A percentile compares a stretch with the other conserved stretches of the same genome.
Evolutionary conservation across 1,284 basidiomycete species (phyloP).

Genomic region (Ganoderma sinense): DNA sequence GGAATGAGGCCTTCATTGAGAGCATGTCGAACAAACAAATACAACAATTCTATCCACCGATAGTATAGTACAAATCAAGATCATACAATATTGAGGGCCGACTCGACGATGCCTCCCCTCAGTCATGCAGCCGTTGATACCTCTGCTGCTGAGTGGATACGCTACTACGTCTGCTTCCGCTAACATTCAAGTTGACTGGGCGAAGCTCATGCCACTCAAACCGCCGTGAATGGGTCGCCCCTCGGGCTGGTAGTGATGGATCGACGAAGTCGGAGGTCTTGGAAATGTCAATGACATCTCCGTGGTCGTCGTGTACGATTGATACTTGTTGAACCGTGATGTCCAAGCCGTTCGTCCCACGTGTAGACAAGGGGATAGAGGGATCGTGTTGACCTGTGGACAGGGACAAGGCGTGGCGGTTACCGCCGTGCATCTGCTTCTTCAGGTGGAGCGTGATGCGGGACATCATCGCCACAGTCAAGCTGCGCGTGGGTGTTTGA

Average conservation of each 20-base stretch:
- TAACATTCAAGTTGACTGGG: constrained; percentile 17
- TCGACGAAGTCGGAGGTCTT: neutral
- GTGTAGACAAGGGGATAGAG: neutral
- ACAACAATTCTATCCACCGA: neutral
- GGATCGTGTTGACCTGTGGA: neutral
- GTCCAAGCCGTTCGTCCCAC: neutral
- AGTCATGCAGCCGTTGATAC: neutral
- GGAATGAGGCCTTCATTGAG: neutral
- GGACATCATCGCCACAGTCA: constrained; percentile 58
- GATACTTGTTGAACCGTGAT: constrained; percentile 3
- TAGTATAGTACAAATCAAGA: neutral
- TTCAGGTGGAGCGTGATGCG: constrained; percentile 56
- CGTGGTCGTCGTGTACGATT: constrained; percentile 40
- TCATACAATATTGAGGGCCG: neutral
- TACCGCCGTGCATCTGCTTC: constrained; percentile 5
- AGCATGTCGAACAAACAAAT: neutral
- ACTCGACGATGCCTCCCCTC: neutral
- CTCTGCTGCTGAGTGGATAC: neutral
- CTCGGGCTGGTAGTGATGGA: neutral
- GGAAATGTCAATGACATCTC: neutral
- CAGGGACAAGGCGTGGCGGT: neutral
- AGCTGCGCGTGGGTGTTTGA: neutral
- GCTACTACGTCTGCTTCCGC: neutral
- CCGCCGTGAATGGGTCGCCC: neutral
- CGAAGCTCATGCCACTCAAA: constrained; percentile 27